These are phyloP conservation scores for Aureobasidium lini DNA, from an alignment of 2,329 filamentous ascomycete genomes.

Conservation along the genomic window DNA sequence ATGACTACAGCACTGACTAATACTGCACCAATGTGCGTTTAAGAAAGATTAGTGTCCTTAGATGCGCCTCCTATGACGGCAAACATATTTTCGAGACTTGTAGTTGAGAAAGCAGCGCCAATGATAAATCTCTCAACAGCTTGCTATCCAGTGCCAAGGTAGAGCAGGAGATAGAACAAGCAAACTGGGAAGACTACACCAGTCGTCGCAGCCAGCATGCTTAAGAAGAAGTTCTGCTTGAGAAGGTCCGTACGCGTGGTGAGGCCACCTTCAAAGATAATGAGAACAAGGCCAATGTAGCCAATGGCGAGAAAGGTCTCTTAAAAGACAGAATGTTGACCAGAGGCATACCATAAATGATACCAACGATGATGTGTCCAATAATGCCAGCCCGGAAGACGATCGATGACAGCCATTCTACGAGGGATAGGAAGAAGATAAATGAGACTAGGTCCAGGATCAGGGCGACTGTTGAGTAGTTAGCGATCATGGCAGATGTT, in stretches of 20 bases:
- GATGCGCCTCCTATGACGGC: constrained; percentile 28
- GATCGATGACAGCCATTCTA: constrained; percentile 35
- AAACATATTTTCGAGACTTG: constrained; percentile 29
- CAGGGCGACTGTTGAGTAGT: constrained; percentile 27
- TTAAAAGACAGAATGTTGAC: constrained; percentile 41
- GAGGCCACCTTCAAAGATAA: constrained; percentile 46
- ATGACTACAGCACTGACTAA: constrained; percentile 42
- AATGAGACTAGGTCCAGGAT: constrained; percentile 39
- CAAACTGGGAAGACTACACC: constrained; percentile 42
- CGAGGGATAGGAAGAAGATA: constrained; percentile 37
- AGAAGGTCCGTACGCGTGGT: constrained; percentile 40
- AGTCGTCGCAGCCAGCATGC: constrained; percentile 35
- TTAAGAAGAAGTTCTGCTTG: constrained; percentile 38
- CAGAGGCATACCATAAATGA: constrained; percentile 40
- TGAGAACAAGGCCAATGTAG: constrained; percentile 43
- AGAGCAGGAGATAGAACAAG: constrained; percentile 37
- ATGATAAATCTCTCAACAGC: constrained; percentile 21
- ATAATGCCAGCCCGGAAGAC: constrained; percentile 40
- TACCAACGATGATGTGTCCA: constrained; percentile 41
- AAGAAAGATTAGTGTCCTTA: constrained; percentile 33
- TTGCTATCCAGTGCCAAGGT: constrained; percentile 36
- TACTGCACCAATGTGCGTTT: constrained; percentile 38
- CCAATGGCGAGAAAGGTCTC: constrained; percentile 40
- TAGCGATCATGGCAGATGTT: constrained; percentile 18
- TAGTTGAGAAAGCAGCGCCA: constrained; percentile 24